phyloP scores from a whole-genome alignment of 1,139 yeast species.

The Geotrichum siamense region DNA sequence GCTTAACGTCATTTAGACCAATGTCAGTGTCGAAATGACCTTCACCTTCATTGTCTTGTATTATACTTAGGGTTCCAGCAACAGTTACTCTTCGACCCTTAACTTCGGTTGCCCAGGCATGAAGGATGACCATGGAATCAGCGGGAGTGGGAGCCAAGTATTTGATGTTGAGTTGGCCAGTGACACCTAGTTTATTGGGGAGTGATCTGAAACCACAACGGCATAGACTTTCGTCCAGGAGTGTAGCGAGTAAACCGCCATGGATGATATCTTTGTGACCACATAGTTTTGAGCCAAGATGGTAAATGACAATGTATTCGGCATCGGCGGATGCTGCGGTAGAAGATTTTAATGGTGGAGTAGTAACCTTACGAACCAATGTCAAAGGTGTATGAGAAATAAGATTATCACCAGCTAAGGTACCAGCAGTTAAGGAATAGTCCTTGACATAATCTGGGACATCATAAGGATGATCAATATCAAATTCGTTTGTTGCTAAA shows the following conservation, averaged over 20 bases:
- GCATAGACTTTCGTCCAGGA: constrained; percentile 82
- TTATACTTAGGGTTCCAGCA: constrained; percentile 49
- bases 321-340: constrained; percentile 16
- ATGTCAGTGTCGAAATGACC: constrained; percentile 21
- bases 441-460: constrained; percentile 22
- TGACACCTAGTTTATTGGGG: constrained; percentile 87
- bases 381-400: constrained; percentile 33
- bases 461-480: constrained; percentile 26
- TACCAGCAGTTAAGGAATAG: constrained; percentile 32
- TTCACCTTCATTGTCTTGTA: constrained; percentile 19
- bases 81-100: constrained; percentile 80
- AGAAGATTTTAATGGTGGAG: background rate
- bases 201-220: constrained; percentile 76
- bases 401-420: constrained; percentile 28
- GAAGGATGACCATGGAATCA: constrained; percentile 55
- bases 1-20: constrained; percentile 17
- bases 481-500: constrained; percentile 23
- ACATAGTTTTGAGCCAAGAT: constrained; percentile 58
- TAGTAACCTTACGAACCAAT: constrained; percentile 21
- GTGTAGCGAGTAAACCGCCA: constrained; percentile 77
- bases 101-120: constrained; percentile 56
- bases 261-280: constrained; percentile 73
- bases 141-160: constrained; percentile 63
- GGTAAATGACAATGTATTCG: constrained; percentile 43
- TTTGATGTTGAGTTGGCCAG: constrained; percentile 65